Base-by-base conservation (phyloP, 1,139 yeast species). In the Kurtzmaniella quercitrusa region DNA sequence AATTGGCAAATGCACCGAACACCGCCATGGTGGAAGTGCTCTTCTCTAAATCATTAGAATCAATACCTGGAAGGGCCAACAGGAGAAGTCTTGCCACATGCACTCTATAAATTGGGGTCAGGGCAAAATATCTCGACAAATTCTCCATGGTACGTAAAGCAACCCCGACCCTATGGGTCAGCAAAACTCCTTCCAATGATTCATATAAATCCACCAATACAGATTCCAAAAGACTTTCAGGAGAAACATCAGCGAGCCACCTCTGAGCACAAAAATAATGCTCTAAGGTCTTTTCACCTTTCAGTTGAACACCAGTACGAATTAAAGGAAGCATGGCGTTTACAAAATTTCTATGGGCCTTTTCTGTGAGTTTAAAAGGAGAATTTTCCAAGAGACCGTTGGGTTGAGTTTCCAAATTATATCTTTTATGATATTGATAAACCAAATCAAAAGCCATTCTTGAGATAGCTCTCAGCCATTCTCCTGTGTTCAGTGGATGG, bases 401-500 rank as follows among this genome's bases (percentile, higher is more conserved):
- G 15, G 55, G 57, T 40, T 70, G 66, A 3, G 62, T 59, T 53
- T 84, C 90, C 41, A 71, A 60, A 44, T 72, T 65, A 39, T 59
- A 68, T 55, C 94, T 70, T 47, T 77, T 75, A 55, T 82, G 89
- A 48, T 79, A 81, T 52, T 77, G 78, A 45, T 75, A 70, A 3
- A 79, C 67, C 44, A 82, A 65, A 41, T 79, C 75, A 49, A 78
- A 75, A 11, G 86, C 66, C 29, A 86, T 72, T 48, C 80, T 79
- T 1, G 94, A 75, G 37, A 93, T 78, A 6, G 85, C 72, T 38
- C 77, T 65, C 1, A 95, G 79, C 98, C 98, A 91, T 18, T 77
- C 75, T 0, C 97, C 98, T 16, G 75, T 65, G 59, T 91, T 91
- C 0, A 98, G 90, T 3, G 98, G 98, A 63, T 93, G 97, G 11